phyloP scores from a whole-genome alignment of 331 rosid species.

The Quercus phellos region DNA sequence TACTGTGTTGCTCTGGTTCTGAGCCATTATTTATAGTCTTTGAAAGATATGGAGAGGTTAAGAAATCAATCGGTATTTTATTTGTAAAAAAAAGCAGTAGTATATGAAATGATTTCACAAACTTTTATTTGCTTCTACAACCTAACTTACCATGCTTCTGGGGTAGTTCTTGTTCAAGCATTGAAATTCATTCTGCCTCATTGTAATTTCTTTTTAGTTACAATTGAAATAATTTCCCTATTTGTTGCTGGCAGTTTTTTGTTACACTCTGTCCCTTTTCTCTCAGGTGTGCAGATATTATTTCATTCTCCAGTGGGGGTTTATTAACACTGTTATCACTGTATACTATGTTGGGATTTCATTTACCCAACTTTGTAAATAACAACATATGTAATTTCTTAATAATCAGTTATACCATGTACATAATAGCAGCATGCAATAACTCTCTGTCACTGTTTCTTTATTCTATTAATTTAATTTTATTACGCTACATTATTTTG shows the following conservation, averaged over 20 bases:
- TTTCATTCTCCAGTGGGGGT: conserved; percentile 53
- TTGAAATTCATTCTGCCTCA: background rate
- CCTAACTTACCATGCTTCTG: background rate
- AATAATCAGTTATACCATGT: conserved; percentile 48
- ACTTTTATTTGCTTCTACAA: background rate
- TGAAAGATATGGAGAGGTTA: too few species aligned
- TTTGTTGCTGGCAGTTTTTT: background rate
- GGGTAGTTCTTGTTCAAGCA: background rate
- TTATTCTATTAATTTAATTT: conserved; percentile 24
- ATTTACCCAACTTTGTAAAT: conserved; percentile 56
- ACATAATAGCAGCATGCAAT: conserved; percentile 42
- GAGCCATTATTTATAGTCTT: too few species aligned
- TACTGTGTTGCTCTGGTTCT: too few species aligned
- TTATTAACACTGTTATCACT: conserved; percentile 48
- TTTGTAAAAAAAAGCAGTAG: too few species aligned
- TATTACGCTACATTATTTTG: background rate
- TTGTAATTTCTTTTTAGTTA: background rate
- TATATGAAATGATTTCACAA: background rate
- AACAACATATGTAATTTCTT: conserved; percentile 29
- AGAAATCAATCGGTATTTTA: too few species aligned
- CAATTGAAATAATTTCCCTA: background rate
- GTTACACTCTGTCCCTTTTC: background rate
- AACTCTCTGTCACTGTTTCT: background rate
- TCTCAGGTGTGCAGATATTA: conserved; percentile 61
- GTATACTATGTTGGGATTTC: conserved; percentile 31